A percentile compares a stretch with the other conserved stretches of the same genome.
phyloP scores from a whole-genome alignment of 441 rosid species.

The Breynia disticha region DNA sequence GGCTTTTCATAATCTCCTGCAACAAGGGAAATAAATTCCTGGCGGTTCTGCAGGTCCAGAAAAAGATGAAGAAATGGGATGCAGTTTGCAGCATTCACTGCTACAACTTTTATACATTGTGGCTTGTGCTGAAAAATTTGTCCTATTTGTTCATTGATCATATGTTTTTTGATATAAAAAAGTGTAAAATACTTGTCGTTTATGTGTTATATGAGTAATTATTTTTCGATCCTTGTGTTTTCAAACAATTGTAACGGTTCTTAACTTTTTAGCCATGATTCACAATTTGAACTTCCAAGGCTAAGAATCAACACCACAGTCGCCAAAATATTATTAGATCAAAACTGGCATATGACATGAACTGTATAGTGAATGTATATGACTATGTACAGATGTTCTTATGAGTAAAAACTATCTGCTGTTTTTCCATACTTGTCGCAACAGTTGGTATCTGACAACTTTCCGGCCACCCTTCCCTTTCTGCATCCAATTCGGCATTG shows the following conservation, averaged over 20 bases:
- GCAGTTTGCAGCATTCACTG: background rate
- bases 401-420: background rate
- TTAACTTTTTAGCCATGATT: too few relatives aligned
- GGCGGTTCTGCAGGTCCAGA: conserved; percentile 24
- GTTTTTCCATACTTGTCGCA: background rate
- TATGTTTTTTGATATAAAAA: too few relatives aligned
- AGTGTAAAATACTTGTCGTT: too few relatives aligned
- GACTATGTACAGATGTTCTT: background rate
- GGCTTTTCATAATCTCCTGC: too few relatives aligned
- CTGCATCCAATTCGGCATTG: background rate
- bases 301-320: too few relatives aligned
- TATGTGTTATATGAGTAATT: too few relatives aligned
- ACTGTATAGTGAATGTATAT: background rate
- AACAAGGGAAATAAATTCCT: background rate
- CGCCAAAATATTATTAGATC: background rate
- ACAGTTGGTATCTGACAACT: background rate
- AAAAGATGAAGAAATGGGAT: conserved; percentile 18
- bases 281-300: too few relatives aligned
- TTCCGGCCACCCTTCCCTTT: conserved; percentile 12
- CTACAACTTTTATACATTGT: too few relatives aligned
- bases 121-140: too few relatives aligned
- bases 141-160: too few relatives aligned
- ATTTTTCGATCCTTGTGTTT: too few relatives aligned
- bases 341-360: background rate
- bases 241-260: too few relatives aligned